Evolutionary conservation across 2,329 filamentous ascomycete species (phyloP), one percentile per base, ranked within the genome.

Genomic region (Shiraia sp.): DNA sequence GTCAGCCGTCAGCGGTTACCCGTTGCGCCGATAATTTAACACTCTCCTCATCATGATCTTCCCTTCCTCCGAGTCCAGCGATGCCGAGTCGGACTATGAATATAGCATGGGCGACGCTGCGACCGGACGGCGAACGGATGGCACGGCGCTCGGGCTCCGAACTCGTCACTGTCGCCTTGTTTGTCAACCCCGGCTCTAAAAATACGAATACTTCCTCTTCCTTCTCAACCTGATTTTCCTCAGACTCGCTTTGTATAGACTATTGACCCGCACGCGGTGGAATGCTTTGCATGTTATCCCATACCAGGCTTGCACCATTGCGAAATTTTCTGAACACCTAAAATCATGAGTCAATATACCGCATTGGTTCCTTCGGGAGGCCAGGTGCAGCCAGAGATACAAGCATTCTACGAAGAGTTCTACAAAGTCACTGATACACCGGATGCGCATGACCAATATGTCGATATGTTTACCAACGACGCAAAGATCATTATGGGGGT

Each of bases 401-500:
- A 29, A 14, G 10, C 27, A 13, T 29, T 29, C 27, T 29, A 29
- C 27, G 27, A 29, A 14, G 27, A 29, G 27, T 29, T 29, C 27
- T 29, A 29, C 27, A 29, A 29, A 29, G 27, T 12, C 10, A 29
- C 27, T 12, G 27, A 29, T 12, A 29, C 27, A 13, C 27, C 27
- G 27, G 27, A 29, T 29, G 27, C 27, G 12, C 27, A 29, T 29
- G 27, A 29, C 12, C 27, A 14, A 29, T 29, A 29, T 5, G 10
- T 29, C 27, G 27, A 29, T 29, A 29, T 29, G 27, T 29, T 29
- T 4, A 29, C 27, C 27, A 29, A 14, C 10, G 27, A 29, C 27
- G 27, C 27, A 29, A 29, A 29, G 27, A 29, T 29, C 27, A 29
- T 29, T 29, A 29, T 29, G 27, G 27, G 27, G 27, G 27, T 29